Evolutionary conservation across 2,329 filamentous ascomycete species (phyloP), one percentile per base, ranked within the genome.

Genomic region (Tolypocladium endophyticum): DNA sequence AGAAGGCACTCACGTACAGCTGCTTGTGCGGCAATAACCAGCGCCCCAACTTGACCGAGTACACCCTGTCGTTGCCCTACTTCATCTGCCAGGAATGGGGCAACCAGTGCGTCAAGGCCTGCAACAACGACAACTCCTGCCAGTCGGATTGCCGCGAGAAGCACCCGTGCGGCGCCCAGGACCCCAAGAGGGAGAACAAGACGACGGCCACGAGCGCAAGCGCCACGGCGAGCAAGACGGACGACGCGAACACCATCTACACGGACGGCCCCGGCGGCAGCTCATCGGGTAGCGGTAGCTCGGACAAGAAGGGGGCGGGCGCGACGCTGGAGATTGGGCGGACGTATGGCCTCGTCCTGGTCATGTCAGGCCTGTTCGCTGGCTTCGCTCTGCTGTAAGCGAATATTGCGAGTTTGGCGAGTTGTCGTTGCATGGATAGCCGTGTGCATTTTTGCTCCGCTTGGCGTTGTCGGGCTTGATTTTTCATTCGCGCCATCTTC

Each of bases 1-100:
- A 87, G 83, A 69, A 79, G 57, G 76, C 78, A 25, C 80, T 93
- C 56, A 79, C 76, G n/a, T 93, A 87, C 74, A 78, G 80, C 63
- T 94, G 89, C 72, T 77, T 90, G 66, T 94, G 89, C 77, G 79
- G 80, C 63, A 80, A 88, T 70, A 82, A 83, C 70, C 71, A 80
- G 62, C 75, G 81, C 58, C 89, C 89, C 65, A 92, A 92, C 74
- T 75, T 90, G 56, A 84, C 87, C 68, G 81, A 92, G 74, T 94
- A 88, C 81, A 87, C 86, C 25, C 80, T 90, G 66, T 92, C 89
- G 1, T 78, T 94, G 33, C 89, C 90, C 39, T 93, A 85, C 81
- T 90, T 86, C 76, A 80, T 86, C 67, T 94, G 89, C 81, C 80
- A 80, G 55, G 80, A 88, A 74, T 90, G 82, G 80, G 87, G 84